These are phyloP conservation scores for Amauroascus verrucosus DNA, from an alignment of 2,329 filamentous ascomycete genomes.

Conservation along the genomic window DNA sequence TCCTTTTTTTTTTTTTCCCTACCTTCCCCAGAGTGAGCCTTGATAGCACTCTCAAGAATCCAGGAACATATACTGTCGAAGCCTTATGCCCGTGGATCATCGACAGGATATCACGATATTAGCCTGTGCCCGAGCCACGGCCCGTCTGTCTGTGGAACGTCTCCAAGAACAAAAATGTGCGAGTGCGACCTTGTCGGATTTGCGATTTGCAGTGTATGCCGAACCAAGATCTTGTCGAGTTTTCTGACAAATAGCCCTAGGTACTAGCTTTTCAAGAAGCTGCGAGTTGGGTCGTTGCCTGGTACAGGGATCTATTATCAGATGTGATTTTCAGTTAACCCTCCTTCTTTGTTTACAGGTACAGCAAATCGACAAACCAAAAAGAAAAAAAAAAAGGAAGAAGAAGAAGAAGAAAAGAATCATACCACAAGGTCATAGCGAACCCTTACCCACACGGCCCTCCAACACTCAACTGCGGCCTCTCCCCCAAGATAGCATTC, in stretches of 20 bases:
- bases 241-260: background rate
- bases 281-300: conserved; percentile 12
- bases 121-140: too few species aligned
- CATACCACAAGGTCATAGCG: background rate
- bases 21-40: conserved; percentile 9
- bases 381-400: too few species aligned
- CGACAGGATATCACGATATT: conserved; percentile 30
- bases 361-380: too few species aligned
- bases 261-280: conserved; percentile 2
- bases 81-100: conserved; percentile 1
- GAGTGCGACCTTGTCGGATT: background rate
- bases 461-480: conserved; percentile 1
- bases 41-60: conserved; percentile 9
- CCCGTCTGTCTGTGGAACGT: background rate
- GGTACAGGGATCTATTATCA: conserved; percentile 15
- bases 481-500: conserved; percentile 12
- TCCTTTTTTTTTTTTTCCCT: too few species aligned
- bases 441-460: background rate
- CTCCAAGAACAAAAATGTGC: background rate
- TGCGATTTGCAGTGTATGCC: background rate
- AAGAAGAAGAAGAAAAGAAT: background rate
- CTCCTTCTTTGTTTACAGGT: too few species aligned
- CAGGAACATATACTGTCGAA: background rate
- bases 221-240: background rate
- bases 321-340: too few species aligned